phyloP scores from a whole-genome alignment of 306 rosid species.

The Medicago lupulina region DNA sequence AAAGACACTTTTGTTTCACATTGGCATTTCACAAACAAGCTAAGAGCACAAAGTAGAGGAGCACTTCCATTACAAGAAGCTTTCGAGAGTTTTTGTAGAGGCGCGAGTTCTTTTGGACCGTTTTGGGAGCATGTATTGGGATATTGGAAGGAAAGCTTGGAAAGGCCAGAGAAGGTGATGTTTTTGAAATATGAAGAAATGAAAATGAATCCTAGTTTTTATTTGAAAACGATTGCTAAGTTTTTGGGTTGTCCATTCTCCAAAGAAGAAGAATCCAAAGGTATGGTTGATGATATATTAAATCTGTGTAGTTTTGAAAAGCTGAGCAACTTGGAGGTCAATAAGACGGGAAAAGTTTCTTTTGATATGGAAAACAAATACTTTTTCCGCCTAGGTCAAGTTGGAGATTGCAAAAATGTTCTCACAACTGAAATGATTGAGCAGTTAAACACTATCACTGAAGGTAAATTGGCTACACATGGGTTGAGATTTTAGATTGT shows the following conservation, averaged over 20 bases:
- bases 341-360: background rate
- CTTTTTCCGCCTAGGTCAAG: constrained; percentile 12
- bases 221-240: background rate
- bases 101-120: background rate
- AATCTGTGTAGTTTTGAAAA: background rate
- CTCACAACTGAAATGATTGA: constrained; percentile 20
- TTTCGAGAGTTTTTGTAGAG: background rate
- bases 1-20: constrained; percentile 27
- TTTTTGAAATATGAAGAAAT: constrained; percentile 4
- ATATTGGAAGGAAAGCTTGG: constrained; percentile 25
- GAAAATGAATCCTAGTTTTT: background rate
- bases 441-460: background rate
- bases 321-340: constrained; percentile 12
- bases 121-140: background rate
- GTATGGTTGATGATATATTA: background rate
- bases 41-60: background rate
- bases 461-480: background rate
- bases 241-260: background rate
- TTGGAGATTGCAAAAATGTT: background rate
- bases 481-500: background rate
- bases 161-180: background rate
- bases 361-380: background rate
- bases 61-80: background rate
- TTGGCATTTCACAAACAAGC: constrained; percentile 7
- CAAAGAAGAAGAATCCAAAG: background rate